Conservation (phyloP, 2,329 filamentous ascomycete genomes). For the Fusarium mangiferae region DNA sequence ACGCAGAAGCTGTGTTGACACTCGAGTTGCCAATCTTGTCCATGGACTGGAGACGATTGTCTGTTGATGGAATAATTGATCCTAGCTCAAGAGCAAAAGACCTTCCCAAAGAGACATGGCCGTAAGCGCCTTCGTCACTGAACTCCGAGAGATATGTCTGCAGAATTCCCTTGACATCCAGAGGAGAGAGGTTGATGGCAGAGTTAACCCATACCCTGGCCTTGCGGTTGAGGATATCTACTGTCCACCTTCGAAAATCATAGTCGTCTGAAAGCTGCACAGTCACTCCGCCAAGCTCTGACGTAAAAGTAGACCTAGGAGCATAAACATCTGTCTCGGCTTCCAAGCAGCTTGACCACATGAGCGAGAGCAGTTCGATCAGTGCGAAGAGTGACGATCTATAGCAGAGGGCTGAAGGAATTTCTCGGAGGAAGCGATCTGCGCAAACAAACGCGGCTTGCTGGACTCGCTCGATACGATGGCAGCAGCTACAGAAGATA, state of each 20-base stretch:
- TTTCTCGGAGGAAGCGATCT: slow-evolving; percentile 83
- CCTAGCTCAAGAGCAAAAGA: slow-evolving; percentile 97
- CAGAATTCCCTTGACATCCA: slow-evolving; percentile 93
- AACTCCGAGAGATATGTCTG: slow-evolving; percentile 97
- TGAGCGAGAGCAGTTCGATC: slow-evolving; percentile 88
- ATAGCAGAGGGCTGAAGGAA: slow-evolving; percentile 91
- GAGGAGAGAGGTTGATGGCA: slow-evolving; percentile 84
- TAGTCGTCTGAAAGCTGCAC: slow-evolving; percentile 97
- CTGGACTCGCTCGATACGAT: slow-evolving; percentile 91
- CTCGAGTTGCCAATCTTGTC: slow-evolving; percentile 77
- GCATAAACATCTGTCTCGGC: slow-evolving; percentile 94
- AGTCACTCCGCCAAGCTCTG: slow-evolving; percentile 78
- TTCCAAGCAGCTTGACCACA: slow-evolving; percentile 96
- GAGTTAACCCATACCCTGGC: slow-evolving; percentile 83
- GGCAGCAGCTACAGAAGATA: slow-evolving; percentile 90
- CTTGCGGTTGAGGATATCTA: slow-evolving; percentile 79
- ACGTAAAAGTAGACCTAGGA: slow-evolving; percentile 84
- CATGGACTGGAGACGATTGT: slow-evolving; percentile 86
- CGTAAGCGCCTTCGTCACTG: slow-evolving; percentile 89
- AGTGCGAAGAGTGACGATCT: slow-evolving; percentile 91
- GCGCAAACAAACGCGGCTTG: slow-evolving; percentile 85
- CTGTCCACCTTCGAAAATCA: slow-evolving; percentile 79
- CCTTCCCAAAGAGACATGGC: slow-evolving; percentile 89
- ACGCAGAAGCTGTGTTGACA: slow-evolving; percentile 94
- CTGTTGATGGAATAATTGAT: slow-evolving; percentile 83